phyloP scores from a whole-genome alignment of 257 asterid genomes.

The Ocimum tenuiflorum region DNA sequence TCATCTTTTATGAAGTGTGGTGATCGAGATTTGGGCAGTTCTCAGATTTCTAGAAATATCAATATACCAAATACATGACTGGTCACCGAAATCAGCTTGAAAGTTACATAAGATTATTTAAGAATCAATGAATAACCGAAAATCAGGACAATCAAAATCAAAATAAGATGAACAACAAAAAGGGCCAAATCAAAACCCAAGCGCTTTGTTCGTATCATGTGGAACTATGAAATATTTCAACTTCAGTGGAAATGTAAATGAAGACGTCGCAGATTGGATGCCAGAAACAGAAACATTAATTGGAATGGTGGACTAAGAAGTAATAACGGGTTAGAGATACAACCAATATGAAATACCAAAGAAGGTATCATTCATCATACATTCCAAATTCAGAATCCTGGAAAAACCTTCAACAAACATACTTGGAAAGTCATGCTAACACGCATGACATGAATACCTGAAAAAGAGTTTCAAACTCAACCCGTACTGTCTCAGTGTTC shows the following conservation, averaged over 20 bases:
- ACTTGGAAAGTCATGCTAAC: neutral
- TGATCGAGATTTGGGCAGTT: neutral
- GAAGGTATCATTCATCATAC: neutral
- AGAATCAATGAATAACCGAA: neutral
- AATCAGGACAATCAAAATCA: neutral
- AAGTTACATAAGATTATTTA: neutral
- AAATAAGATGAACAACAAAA: neutral
- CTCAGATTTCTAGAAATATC: neutral
- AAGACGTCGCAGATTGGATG: neutral
- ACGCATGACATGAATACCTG: constrained; percentile 47
- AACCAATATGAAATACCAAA: neutral
- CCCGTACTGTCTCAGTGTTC: constrained; percentile 56
- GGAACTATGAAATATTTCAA: no score
- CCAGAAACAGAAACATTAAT: neutral
- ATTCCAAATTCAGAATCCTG: neutral
- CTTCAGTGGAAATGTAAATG: neutral
- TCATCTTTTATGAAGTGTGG: neutral
- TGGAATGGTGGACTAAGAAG: neutral
- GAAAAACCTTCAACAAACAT: neutral
- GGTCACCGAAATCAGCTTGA: neutral
- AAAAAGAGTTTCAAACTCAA: constrained; percentile 83
- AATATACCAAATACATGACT: neutral
- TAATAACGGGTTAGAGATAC: neutral
- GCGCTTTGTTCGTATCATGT: no score
- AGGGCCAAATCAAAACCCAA: neutral